Evolutionary conservation across 2,329 filamentous ascomycete genomes (phyloP).

Genomic region (Pyrenophora tritici-repentis): DNA sequence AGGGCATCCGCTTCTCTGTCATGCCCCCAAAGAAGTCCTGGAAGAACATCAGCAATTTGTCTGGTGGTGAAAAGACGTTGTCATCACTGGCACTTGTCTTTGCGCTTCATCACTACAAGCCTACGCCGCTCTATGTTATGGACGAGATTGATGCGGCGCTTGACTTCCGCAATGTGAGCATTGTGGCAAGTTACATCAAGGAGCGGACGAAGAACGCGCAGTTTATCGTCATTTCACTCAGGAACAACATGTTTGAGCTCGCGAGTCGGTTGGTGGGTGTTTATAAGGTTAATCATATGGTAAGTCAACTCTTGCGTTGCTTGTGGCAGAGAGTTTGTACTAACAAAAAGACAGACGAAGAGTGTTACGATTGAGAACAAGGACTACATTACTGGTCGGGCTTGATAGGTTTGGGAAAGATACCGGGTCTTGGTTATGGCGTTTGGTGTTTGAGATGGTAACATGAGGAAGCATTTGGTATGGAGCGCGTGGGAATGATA

Average conservation of each 20-base stretch:
- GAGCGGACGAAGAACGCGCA: conserved; percentile 99
- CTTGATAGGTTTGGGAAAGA: conserved; percentile 12
- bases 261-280: conserved; percentile 94
- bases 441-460: conserved; percentile 7
- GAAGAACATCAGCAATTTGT: conserved; percentile 98
- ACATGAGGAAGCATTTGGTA: conserved; percentile 3
- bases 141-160: conserved; percentile 98
- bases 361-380: conserved; percentile 59
- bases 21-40: conserved; percentile 99
- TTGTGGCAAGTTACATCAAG: conserved; percentile 98
- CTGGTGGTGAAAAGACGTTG: conserved; percentile 95
- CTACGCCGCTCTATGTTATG: conserved; percentile 98
- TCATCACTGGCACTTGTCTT: conserved; percentile 95
- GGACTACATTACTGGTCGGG: conserved; percentile 48
- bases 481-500: conserved; percentile 11
- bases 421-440: neutral
- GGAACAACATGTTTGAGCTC: conserved; percentile 99
- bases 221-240: conserved; percentile 95
- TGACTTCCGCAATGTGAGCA: conserved; percentile 97
- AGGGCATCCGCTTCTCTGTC: conserved; percentile 95
- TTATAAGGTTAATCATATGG: conserved; percentile 99
- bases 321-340: neutral
- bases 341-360: conserved; percentile 53
- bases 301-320: conserved; percentile 39
- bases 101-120: conserved; percentile 96